These are phyloP conservation scores for Trichoderma pleuroti DNA, from an alignment of 2,329 filamentous ascomycete genomes.

Conservation along the genomic window DNA sequence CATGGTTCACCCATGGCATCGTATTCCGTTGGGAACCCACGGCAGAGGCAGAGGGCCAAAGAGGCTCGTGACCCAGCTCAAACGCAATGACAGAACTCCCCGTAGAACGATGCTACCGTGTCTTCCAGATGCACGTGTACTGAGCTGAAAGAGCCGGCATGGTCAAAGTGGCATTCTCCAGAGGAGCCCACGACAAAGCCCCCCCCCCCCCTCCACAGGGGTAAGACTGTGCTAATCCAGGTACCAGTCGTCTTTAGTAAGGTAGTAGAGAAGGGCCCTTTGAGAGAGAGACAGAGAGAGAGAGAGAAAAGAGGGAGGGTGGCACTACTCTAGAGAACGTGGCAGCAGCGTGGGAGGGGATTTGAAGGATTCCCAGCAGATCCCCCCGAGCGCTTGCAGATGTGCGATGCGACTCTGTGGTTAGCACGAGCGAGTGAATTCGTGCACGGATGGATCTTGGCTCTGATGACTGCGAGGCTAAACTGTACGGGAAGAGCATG, in stretches of 20 bases:
- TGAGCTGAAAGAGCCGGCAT: constrained; percentile 3
- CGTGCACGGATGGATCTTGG: constrained; percentile 3
- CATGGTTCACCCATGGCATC: neutral
- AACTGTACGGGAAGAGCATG: neutral
- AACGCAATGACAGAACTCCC: neutral
- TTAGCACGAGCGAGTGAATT: neutral
- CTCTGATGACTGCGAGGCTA: neutral
- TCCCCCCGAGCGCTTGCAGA: constrained; percentile 12
- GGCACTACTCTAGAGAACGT: constrained; percentile 12
- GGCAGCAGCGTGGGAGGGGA: constrained; percentile 5
- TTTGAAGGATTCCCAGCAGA: constrained; percentile 5
- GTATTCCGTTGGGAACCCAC: neutral
- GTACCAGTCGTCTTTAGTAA: constrained; percentile 1
- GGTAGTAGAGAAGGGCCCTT: neutral
- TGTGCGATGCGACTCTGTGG: neutral
- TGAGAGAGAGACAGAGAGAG: too few species aligned
- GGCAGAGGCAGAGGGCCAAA: neutral
- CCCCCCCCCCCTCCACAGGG: neutral
- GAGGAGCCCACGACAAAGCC: neutral
- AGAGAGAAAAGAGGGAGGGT: constrained; percentile 7
- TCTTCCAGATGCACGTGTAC: neutral
- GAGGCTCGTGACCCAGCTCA: neutral
- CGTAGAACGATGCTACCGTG: neutral
- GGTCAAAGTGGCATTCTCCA: neutral
- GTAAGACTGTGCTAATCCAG: neutral